These are phyloP conservation scores for Citropsis articulata DNA, from an alignment of 345 rosid genomes.

Conservation along the genomic window DNA sequence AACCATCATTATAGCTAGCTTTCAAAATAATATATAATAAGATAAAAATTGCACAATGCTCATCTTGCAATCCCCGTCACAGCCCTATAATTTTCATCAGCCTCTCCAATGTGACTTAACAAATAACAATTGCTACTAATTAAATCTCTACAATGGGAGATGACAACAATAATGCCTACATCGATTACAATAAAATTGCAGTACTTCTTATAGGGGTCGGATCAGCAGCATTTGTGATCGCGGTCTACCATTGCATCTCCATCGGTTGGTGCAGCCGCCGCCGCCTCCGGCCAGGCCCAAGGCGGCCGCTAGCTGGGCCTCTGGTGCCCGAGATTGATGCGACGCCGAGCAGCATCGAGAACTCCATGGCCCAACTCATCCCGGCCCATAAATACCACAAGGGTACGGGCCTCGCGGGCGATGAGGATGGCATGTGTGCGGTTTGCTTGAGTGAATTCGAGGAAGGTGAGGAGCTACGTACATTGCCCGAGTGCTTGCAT, in stretches of 20 bases:
- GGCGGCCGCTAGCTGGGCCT: background rate
- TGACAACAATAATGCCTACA: too few species aligned
- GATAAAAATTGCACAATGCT: background rate
- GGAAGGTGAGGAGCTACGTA: constrained; percentile 43
- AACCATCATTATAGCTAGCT: background rate
- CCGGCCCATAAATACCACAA: constrained; percentile 37
- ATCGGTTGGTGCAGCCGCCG: constrained; percentile 27
- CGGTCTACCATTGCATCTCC: constrained; percentile 41
- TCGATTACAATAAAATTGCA: background rate
- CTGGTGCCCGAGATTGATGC: background rate
- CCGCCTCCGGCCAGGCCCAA: background rate
- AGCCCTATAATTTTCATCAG: background rate
- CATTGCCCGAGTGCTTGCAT: constrained; percentile 40
- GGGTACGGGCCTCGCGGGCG: constrained; percentile 19
- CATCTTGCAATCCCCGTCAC: constrained; percentile 17
- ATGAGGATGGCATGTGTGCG: constrained; percentile 25
- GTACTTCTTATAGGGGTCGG: constrained; percentile 26
- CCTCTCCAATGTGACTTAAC: background rate
- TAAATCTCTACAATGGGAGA: constrained; percentile 19
- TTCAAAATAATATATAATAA: background rate
- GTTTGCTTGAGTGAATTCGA: constrained; percentile 41
- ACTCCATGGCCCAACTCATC: constrained; percentile 30
- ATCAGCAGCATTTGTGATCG: constrained; percentile 29
- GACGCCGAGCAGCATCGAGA: constrained; percentile 21
- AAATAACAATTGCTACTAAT: background rate